Evolutionary conservation across 345 rosid species (phyloP), one percentile per base, ranked within the genome.

Genomic region (Cardiospermum halicacabum): DNA sequence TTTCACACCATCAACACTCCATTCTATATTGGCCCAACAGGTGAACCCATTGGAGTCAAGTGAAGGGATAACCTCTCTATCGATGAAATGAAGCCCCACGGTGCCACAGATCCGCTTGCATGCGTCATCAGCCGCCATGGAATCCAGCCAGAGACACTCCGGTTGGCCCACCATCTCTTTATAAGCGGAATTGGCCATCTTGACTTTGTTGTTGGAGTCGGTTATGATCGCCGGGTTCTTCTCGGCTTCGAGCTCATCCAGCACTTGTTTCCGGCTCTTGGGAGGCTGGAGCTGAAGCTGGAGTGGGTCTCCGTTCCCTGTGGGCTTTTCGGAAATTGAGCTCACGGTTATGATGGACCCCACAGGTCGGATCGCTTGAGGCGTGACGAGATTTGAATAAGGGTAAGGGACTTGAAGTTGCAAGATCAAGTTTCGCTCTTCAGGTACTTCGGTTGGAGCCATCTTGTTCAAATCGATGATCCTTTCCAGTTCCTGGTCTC

Each of bases 101-200:
- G 84, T 90, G 11, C 99, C 97, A 56, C 95, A 80, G 6, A 94
- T 94, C 77, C 96, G 84, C 70, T 76, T 84, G 63, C 80, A 60
- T 37, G 81, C 56, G 48, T 68, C 72, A 3, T 49, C 66, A 2
- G 43, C 42, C 60, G 81, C 79, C 84, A 89, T 78, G 0, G 85
- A 74, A 25, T 87, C 91, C 11, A 94, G 84, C 99, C 97, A 94
- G 13, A 82, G 72, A 65, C 99, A 94, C 66, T 91, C 97, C 0
- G 99, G 99, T 67, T 94, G 96, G 16, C 99, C 97, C 73, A 91
- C 87, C 96, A 94, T 87, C 67, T 91, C 95, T 70, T 80, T 94
- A 77, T 87, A 94, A 0, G 92, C 95, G 3, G 97, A 91, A 77
- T 94, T 94, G 15, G 82, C 96, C 63, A 89, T 62, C 74, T 96